Percentiles rank a stretch among this genome's conserved stretches.
Evolutionary conservation across 2,329 filamentous ascomycete species (phyloP).

Genomic region (Seiridium unicorne): DNA sequence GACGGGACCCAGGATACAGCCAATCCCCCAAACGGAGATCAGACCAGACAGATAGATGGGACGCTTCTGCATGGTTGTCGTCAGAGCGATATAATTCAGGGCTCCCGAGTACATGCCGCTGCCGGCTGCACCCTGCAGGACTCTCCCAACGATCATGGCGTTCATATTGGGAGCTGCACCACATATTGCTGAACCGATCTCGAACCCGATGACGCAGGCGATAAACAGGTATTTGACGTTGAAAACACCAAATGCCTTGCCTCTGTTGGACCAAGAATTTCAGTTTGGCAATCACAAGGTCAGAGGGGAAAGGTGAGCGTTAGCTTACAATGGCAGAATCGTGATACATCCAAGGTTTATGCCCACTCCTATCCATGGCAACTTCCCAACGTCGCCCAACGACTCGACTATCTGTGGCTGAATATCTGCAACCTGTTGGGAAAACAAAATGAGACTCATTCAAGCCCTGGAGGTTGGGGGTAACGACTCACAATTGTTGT

Average conservation of each 20-base stretch:
- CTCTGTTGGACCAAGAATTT: constrained; percentile 8
- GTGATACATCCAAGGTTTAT: constrained; percentile 40
- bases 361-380: constrained; percentile 38
- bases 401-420: neutral
- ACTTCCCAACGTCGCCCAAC: constrained; percentile 33
- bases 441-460: too few relatives aligned
- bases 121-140: constrained; percentile 39
- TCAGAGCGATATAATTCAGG: constrained; percentile 17
- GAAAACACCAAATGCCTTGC: constrained; percentile 39
- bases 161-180: constrained; percentile 41
- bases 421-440: neutral
- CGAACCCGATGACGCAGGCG: constrained; percentile 15
- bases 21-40: neutral
- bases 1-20: constrained; percentile 3
- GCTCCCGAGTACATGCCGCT: constrained; percentile 36
- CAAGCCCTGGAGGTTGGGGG: too few relatives aligned
- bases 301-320: neutral
- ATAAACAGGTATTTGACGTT: constrained; percentile 39
- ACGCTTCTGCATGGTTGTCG: neutral
- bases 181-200: constrained; percentile 33
- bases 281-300: neutral
- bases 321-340: constrained; percentile 16
- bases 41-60: neutral
- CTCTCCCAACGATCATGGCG: constrained; percentile 44
- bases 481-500: too few relatives aligned